Base-by-base conservation (phyloP, 2,329 filamentous ascomycete genomes). In the Cadophora malorum region DNA sequence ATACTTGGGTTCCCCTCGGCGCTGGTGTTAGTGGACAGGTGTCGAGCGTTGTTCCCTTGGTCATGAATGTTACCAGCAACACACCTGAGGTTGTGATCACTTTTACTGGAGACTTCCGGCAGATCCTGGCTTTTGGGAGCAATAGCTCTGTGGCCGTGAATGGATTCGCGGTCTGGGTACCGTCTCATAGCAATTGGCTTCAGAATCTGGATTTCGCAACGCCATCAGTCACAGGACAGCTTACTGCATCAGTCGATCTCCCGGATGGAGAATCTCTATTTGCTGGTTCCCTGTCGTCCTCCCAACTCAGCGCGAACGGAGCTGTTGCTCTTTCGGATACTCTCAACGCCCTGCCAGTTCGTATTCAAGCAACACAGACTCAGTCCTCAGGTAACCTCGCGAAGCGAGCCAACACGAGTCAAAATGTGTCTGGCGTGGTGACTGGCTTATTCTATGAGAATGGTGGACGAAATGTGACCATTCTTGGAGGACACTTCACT, bases 121-220 rank as follows among this genome's bases (percentile, higher is more conserved):
- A 88, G 64, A 88, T 97, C 69, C 85, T 90, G 33, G 86, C 85
- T 0, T 95, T 93, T 73, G 88, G 82, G 45, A 83, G 83, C 71
- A 90, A 90, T 72, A 79, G 84, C 7, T 85, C 88, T 10, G 84
- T 90, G 33, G 75, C 85, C 9, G 91, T 89, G 0, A 80, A 88
- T 62, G 94, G 94, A 1, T 93, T 99, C 75, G 95, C 93, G 16
- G 84, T 98, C 47, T 99, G 96, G 96, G 90, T 98, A 8, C 92
- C 92, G 3, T 96, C 94, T 3, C 84, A 86, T 70, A 85, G 84
- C 67, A 96, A 96, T 77, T 99, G 96, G 96, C 83, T 99, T 19
- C 88, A 93, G 76, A 96, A 96, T 73, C 81, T 97, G 21, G 79
- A 88, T 45, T 82, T 87, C 7, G 81, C 86, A 8, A 84, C 89